A percentile compares a stretch with the other conserved stretches of the same genome.
These are phyloP conservation scores for Termitomyces sp. DNA, from an alignment of 768 basidiomycete genomes.

Conservation along the genomic window DNA sequence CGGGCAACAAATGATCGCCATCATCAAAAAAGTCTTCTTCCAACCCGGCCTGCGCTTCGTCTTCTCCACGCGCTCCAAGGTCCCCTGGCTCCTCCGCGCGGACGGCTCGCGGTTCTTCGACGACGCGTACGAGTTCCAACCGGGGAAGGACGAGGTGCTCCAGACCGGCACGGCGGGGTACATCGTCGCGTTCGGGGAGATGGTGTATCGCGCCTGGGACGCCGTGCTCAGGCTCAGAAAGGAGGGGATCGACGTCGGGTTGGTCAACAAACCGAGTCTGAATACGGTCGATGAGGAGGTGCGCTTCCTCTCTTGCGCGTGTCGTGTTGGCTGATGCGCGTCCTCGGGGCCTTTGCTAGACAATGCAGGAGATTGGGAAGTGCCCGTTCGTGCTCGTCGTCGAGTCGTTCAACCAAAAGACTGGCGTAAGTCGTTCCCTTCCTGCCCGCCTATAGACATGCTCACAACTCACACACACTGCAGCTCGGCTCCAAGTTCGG, in stretches of 20 bases:
- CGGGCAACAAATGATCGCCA: slow-evolving; percentile 69
- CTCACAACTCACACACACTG: background rate
- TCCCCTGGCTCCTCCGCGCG: slow-evolving; percentile 78
- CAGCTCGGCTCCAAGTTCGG: slow-evolving; percentile 79
- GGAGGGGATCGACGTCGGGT: slow-evolving; percentile 71
- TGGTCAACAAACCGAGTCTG: slow-evolving; percentile 83
- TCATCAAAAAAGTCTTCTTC: slow-evolving; percentile 77
- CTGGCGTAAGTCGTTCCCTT: slow-evolving; percentile 41
- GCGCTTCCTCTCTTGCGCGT: background rate
- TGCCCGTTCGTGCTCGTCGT: slow-evolving; percentile 79
- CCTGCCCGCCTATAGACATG: background rate
- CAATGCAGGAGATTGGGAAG: slow-evolving; percentile 62
- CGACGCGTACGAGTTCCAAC: slow-evolving; percentile 66
- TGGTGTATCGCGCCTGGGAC: slow-evolving; percentile 80
- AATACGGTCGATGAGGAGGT: slow-evolving; percentile 83
- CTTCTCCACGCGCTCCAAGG: slow-evolving; percentile 87
- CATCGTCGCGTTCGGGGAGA: slow-evolving; percentile 82
- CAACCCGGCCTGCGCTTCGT: slow-evolving; percentile 78
- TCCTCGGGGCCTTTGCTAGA: slow-evolving; percentile 22
- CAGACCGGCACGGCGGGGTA: slow-evolving; percentile 74
- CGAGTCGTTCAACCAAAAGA: slow-evolving; percentile 86
- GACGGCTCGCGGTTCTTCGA: slow-evolving; percentile 43
- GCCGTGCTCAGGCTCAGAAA: slow-evolving; percentile 71
- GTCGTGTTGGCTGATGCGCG: background rate
- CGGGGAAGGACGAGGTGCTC: slow-evolving; percentile 82